A percentile compares a stretch with the other conserved stretches of the same genome.
phyloP scores from a whole-genome alignment of 805 yeast species.

The Pichia sporocuriosa region DNA sequence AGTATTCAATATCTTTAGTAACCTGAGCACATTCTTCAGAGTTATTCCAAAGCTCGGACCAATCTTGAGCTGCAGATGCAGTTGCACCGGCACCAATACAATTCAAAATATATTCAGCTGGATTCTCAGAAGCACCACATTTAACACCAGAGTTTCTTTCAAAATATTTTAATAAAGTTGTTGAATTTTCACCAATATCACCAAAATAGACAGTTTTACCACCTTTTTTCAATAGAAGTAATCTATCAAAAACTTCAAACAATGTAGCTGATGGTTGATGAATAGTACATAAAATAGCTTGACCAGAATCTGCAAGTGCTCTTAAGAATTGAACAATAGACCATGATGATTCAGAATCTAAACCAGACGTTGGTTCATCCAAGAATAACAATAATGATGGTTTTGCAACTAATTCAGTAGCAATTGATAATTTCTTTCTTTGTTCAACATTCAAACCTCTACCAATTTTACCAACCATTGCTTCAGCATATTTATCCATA shows the following conservation, averaged over 20 bases:
- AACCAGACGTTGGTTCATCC: constrained; percentile 54
- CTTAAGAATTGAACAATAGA: constrained; percentile 46
- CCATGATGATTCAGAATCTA: constrained; percentile 56
- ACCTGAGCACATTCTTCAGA: constrained; percentile 24
- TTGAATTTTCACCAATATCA: constrained; percentile 42
- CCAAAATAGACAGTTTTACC: constrained; percentile 51
- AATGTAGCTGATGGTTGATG: constrained; percentile 46
- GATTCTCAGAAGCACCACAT: constrained; percentile 57
- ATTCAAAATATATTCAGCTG: constrained; percentile 70
- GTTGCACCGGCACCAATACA: constrained; percentile 83
- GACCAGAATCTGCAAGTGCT: constrained; percentile 45
- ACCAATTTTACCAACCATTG: constrained; percentile 42
- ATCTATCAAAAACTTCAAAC: constrained; percentile 35
- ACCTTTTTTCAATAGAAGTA: constrained; percentile 39
- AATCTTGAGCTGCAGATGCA: constrained; percentile 50
- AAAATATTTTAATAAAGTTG: constrained; percentile 38
- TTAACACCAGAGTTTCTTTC: constrained; percentile 55
- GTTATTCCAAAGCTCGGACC: constrained; percentile 55
- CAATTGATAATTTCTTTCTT: constrained; percentile 46
- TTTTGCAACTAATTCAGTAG: constrained; percentile 48
- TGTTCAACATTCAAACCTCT: constrained; percentile 50
- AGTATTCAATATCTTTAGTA: constrained; percentile 25
- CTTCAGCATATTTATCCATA: constrained; percentile 46
- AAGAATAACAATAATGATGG: constrained; percentile 46
- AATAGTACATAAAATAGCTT: constrained; percentile 51